phyloP scores from a whole-genome alignment of 2,329 filamentous ascomycete genomes.

The Zymoseptoria passerinii region DNA sequence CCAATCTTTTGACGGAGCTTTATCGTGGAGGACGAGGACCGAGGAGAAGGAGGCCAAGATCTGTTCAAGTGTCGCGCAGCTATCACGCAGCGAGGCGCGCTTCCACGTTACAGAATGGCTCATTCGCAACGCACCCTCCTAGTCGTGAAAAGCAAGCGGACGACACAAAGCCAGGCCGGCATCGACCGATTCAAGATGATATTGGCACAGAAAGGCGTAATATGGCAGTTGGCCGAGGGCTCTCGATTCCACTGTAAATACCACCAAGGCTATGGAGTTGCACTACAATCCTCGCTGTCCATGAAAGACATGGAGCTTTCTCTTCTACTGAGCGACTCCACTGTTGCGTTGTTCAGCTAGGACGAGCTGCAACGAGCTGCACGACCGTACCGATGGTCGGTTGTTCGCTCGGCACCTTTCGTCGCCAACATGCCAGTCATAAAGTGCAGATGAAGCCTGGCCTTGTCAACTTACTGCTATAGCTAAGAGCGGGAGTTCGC shows the following conservation, averaged over 20 bases:
- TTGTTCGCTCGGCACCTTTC: neutral
- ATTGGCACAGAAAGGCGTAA: neutral
- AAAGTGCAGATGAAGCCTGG: too few relatives aligned
- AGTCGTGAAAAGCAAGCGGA: neutral
- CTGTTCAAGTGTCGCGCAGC: neutral
- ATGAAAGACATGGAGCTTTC: neutral
- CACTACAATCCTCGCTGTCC: neutral
- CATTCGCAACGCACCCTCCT: neutral
- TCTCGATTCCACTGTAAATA: neutral
- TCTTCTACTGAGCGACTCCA: neutral
- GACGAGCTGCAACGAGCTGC: neutral
- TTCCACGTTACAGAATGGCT: neutral
- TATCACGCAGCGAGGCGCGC: neutral
- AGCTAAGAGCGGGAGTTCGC: too few relatives aligned
- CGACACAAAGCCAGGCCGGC: neutral
- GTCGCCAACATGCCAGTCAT: too few relatives aligned
- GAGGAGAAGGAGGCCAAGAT: neutral
- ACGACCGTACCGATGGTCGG: neutral
- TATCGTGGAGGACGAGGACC: neutral
- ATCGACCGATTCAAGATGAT: neutral
- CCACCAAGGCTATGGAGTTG: neutral
- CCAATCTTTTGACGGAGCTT: neutral
- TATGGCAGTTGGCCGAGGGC: neutral
- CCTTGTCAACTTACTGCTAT: too few relatives aligned
- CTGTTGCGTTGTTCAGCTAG: neutral